Evolutionary conservation across 2,329 filamentous ascomycete genomes (phyloP).

Genomic region (Aspergillus sp.): DNA sequence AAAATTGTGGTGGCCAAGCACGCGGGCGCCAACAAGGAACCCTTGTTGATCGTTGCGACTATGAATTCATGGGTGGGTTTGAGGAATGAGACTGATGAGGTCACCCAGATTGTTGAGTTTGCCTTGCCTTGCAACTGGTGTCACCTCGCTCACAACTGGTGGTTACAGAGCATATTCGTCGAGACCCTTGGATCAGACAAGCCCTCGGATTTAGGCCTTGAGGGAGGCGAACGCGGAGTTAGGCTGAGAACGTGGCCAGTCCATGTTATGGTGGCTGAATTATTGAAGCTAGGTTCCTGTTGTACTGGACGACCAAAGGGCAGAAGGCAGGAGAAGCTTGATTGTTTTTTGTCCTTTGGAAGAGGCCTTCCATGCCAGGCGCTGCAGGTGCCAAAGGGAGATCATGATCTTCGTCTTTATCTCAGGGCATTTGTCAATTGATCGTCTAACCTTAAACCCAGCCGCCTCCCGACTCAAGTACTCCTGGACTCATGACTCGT

Average conservation of each 20-base stretch:
- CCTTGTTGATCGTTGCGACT: constrained; percentile 1
- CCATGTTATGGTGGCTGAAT: not conserved
- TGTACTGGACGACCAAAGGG: not conserved
- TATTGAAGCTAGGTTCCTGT: not conserved
- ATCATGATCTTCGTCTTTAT: not conserved
- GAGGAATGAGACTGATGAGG: not conserved
- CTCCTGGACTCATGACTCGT: not conserved
- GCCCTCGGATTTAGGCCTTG: not conserved
- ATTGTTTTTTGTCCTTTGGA: not conserved
- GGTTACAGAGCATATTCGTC: not conserved
- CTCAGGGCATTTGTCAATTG: not conserved
- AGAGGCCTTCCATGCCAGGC: not conserved
- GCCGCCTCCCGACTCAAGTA: no score
- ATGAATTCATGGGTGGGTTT: not conserved
- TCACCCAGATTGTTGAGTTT: not conserved
- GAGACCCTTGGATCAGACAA: not conserved
- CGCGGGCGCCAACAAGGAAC: not conserved
- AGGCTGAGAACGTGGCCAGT: not conserved
- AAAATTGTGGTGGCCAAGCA: not conserved
- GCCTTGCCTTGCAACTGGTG: not conserved
- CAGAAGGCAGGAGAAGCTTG: not conserved
- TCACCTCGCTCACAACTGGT: not conserved
- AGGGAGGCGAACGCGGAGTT: not conserved
- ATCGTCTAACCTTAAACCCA: not conserved
- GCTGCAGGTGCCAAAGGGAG: not conserved